These are phyloP conservation scores for Colletotrichum caudatum DNA, from an alignment of 2,329 filamentous ascomycete species.

Conservation along the genomic window DNA sequence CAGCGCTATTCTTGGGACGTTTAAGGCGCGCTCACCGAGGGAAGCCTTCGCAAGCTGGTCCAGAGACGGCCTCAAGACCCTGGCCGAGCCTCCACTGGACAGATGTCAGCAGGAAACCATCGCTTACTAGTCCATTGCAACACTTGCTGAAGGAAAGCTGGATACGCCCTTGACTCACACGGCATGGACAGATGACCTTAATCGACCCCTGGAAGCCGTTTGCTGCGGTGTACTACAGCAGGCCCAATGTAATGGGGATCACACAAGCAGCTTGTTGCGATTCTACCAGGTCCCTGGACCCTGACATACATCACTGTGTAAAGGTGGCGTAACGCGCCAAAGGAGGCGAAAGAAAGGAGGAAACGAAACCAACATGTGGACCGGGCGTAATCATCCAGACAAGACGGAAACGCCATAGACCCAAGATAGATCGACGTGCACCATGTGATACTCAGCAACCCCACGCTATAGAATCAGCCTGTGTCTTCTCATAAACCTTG, in stretches of 20 bases:
- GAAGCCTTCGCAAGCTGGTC: neutral
- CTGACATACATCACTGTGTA: slow-evolving; percentile 12
- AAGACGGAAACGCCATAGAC: neutral
- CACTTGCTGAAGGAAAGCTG: slow-evolving; percentile 15
- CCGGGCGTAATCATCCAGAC: slow-evolving; percentile 4
- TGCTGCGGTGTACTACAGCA: slow-evolving; percentile 27
- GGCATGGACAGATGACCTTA: slow-evolving; percentile 21
- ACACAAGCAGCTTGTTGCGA: slow-evolving; percentile 11
- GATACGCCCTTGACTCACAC: neutral
- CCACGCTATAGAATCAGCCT: slow-evolving; percentile 23
- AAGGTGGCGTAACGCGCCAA: slow-evolving; percentile 21
- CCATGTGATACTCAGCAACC: slow-evolving; percentile 20
- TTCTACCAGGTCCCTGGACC: slow-evolving; percentile 23
- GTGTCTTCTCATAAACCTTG: slow-evolving; percentile 1
- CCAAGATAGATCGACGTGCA: slow-evolving; percentile 14
- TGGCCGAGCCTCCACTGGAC: slow-evolving; percentile 5
- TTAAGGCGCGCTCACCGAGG: slow-evolving; percentile 13
- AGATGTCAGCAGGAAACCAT: slow-evolving; percentile 6
- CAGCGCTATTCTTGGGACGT: slow-evolving; percentile 10
- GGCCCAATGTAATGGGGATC: slow-evolving; percentile 30
- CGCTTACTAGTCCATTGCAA: slow-evolving; percentile 25
- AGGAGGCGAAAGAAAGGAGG: slow-evolving; percentile 2
- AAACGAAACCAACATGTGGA: neutral
- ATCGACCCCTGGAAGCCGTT: slow-evolving; percentile 16
- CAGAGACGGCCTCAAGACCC: neutral